Evolutionary conservation across 306 rosid genomes (phyloP).

Genomic region (Notholithocarpus densiflorus): DNA sequence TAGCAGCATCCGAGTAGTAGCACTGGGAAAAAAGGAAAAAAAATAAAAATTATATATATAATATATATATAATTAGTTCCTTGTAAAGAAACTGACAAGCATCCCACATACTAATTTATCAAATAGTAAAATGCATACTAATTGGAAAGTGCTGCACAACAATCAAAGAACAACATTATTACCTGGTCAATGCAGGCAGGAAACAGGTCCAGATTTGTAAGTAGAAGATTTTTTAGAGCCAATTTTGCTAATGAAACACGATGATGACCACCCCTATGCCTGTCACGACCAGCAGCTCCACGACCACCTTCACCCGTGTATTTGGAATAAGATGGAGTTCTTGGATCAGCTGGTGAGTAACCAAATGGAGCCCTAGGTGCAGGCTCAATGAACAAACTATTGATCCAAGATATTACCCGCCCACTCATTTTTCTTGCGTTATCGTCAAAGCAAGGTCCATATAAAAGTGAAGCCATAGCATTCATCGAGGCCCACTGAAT

Average conservation of each 20-base stretch:
- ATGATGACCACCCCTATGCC: constrained; percentile 81
- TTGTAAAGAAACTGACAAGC: neutral
- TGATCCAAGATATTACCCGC: constrained; percentile 93
- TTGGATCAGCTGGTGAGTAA: constrained; percentile 95
- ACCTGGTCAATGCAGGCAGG: constrained; percentile 99
- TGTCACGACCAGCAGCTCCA: constrained; percentile 84
- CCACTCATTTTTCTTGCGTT: constrained; percentile 99
- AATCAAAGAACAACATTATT: constrained; percentile 19
- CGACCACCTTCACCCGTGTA: constrained; percentile 79
- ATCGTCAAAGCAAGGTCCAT: constrained; percentile 99
- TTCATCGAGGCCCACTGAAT: constrained; percentile 99
- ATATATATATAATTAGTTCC: neutral
- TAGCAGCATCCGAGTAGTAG: constrained; percentile 92
- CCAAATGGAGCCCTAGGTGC: constrained; percentile 97
- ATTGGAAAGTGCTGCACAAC: neutral
- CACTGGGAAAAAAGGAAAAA: constrained; percentile 50
- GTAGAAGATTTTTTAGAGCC: constrained; percentile 89
- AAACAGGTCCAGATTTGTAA: constrained; percentile 93
- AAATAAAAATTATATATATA: too few relatives aligned
- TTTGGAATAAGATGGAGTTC: constrained; percentile 97
- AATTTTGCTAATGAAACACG: constrained; percentile 88
- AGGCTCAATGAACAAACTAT: constrained; percentile 90
- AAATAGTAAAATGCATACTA: neutral
- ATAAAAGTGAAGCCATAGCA: constrained; percentile 95
- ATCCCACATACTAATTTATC: neutral